Evolutionary conservation across 495 filamentous ascomycete species (phyloP), one percentile per base, ranked within the genome.

Genomic region (Chaetomium tenue): DNA sequence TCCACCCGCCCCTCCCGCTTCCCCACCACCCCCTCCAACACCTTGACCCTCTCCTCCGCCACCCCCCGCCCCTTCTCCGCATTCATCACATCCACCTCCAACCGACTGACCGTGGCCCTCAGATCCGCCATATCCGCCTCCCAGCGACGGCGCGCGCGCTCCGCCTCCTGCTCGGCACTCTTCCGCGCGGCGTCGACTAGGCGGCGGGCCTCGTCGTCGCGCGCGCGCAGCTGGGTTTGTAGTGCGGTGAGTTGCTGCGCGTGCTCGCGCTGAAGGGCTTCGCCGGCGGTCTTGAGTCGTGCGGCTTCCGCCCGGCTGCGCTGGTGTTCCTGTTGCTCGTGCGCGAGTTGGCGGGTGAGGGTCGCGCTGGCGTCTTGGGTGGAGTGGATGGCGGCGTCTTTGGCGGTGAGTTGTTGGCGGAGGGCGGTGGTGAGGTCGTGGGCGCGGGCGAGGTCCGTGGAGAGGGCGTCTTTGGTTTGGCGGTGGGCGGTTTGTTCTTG

Each of bases 401-500:
- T 86, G 22, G 89, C 84, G 55, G 89, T 84, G 16, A 93, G 76
- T 71, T 93, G 88, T 4, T 82, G 79, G 53, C 86, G 90, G 22
- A 93, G 78, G 25, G 83, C 80, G 59, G 92, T 87, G 62, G 89
- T 87, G 47, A 86, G 83, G 42, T 85, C 85, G 63, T 87, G 88
- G 44, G 90, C 84, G 57, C 72, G 71, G 37, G 83, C 78, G 20
- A 91, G 60, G 65, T 96, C 91, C 25, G 86, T 75, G 4, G 81
- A 72, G 5, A 80, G 82, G 2, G 83, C 82, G 67, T 96, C 91
- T 70, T 88, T 89, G 16, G 87, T 84, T 62, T 86, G 86, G 25
- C 86, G 84, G 74, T 89, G 87, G 68, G 92, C 89, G 25, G 86
- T 83, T 71, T 91, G 87, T 64, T 89, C 91, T 74, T 92, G 91